Base-by-base conservation (phyloP, 345 rosid genomes). In the Salix koriyanagi region DNA sequence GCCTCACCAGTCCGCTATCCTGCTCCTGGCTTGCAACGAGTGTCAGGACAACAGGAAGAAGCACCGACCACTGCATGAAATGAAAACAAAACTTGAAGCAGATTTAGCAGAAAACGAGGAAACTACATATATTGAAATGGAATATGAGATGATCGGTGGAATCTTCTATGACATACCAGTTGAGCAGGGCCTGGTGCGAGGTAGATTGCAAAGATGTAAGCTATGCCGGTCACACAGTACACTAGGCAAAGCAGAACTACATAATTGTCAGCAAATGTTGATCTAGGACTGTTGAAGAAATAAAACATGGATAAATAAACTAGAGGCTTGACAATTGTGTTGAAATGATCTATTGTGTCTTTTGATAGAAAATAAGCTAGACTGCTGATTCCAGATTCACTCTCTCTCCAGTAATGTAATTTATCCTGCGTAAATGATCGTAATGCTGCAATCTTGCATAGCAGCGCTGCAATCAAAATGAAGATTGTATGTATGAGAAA, bases 201-300 rank as follows among this genome's bases (percentile, higher is more conserved):
- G 79, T 81, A 78, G 77, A 92, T 92, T 72, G 97, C 97, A n/a
- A 94, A 85, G 41, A 89, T 61, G 73, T 94, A 94, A 72, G 96
- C 98, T 50, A 92, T 88, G 75, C 98, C 97, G 0, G 97, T 92
- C 61, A 92, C 94, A 26, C 94, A 92, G 85, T 94, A 94, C 56
- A 92, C 98, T 12, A 94, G 90, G 86, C 93, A 90, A 58, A 91
- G 67, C 78, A 90, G 81, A 36, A 94, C 86, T 10, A 83, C 18
- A 74, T 92, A 92, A 77, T 94, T 91, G 84, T 94, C 97, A 50
- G 70, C 72, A 46, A 94, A 94, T 72, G 86, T 77, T 26, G 98
- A 94, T 83, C 97, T 90, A 1, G 97, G 98, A 73, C 87, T 92
- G 88, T 89, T 91, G 92, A 92, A 94, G 94, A 92, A 94, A 82